Evolutionary conservation across 2,329 filamentous ascomycete genomes (phyloP), one percentile per base, ranked within the genome.

Genomic region (Purpureocillium takamizusanense): DNA sequence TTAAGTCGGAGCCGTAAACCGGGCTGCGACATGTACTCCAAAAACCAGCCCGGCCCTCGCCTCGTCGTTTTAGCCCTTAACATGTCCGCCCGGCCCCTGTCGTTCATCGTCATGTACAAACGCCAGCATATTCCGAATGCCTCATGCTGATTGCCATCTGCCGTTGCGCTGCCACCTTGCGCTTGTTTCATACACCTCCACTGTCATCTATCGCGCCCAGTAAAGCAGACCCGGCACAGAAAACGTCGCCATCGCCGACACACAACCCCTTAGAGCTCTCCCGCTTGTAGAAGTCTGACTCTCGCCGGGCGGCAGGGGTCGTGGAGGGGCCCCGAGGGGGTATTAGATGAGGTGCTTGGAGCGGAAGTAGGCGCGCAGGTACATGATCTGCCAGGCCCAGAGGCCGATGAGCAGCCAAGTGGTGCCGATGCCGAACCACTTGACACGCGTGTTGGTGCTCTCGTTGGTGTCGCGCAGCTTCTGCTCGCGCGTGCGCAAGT

Each of bases 391-490:
- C 92, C 92, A 98, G 31, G 71, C 88, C 62, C 92, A 94, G 52
- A 98, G 71, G 27, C 78, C 86, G 49, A 95, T 72, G 51, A 98
- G 69, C 72, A 95, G 82, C 45, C 87, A 83, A 68, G 95, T 97
- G 21, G 90, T 97, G 48, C 81, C 79, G 60, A 95, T 81, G 35
- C 90, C 90, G 65, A 98, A 98, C 88, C 87, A 97, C 73, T 97
- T 98, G 56, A 98, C 92, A 42, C 92, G 79, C 67, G 85, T 92
- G 68, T 98, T 98, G 49, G 92, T 98, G 73, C 90, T 97, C 81
- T 98, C 92, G 65, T 98, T 98, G 51, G 92, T 98, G 68, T 98
- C 90, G 61, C 92, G 76, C 53, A 98, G 76, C 72, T 87, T 94
- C 76, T 95, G 88, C 73, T 98, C 92, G 53, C 92, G 78, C 30